phyloP scores from a whole-genome alignment of 2,329 filamentous ascomycete species.

The Lojkania enalia region DNA sequence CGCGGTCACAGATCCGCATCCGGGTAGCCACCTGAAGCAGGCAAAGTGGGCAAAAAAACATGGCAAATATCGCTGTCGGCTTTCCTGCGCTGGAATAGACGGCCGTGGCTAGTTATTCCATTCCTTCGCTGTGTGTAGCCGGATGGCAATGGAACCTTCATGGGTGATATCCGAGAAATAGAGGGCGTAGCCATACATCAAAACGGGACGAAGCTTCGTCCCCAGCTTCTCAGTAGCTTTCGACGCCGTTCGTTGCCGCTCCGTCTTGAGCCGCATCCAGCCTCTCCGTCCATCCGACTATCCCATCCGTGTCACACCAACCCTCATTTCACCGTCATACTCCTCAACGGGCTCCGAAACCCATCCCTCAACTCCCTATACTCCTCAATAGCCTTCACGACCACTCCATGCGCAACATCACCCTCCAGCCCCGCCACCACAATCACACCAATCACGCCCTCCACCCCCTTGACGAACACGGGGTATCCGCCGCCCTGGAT shows the following conservation, averaged over 20 bases:
- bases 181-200: conserved; percentile 31
- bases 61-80: conserved; percentile 29
- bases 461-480: conserved; percentile 70
- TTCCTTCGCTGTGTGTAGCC: conserved; percentile 32
- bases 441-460: conserved; percentile 74
- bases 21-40: conserved; percentile 25
- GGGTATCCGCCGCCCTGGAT: conserved; percentile 80
- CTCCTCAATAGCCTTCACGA: conserved; percentile 69
- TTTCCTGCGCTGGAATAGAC: conserved; percentile 24
- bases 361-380: conserved; percentile 48
- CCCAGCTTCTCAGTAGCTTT: conserved; percentile 39
- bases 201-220: conserved; percentile 40
- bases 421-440: conserved; percentile 77
- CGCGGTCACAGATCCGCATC: conserved; percentile 33
- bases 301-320: conserved; percentile 17
- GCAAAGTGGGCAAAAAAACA: conserved; percentile 37
- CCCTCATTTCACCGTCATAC: conserved; percentile 37
- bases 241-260: conserved; percentile 36
- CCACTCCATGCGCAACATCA: conserved; percentile 75
- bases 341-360: conserved; percentile 39
- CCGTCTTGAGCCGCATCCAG: conserved; percentile 31
- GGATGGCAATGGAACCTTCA: conserved; percentile 27
- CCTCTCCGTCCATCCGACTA: background rate
- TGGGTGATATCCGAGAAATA: conserved; percentile 33
- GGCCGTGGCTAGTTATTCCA: conserved; percentile 25